Evolutionary conservation across 371 early-diverging fungal species (phyloP), one percentile per base, ranked within the genome.

Genomic region (Syncephalastrum monosporum): DNA sequence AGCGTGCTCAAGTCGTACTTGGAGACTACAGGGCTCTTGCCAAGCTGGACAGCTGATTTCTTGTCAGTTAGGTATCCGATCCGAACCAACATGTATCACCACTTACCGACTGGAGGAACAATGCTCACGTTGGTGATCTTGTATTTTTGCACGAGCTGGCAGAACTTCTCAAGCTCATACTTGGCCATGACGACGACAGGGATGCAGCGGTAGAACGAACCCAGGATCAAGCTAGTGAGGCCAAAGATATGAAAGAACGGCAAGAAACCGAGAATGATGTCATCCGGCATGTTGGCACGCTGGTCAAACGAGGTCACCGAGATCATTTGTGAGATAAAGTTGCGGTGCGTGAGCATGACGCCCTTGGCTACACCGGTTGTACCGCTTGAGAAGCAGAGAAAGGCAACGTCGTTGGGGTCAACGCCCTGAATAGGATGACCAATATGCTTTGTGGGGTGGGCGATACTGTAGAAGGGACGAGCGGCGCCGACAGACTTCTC

Each of bases 201-300:
- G 7, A 53, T 57, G 1, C 63, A 67, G 56, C 72, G 57, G 54
- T 73, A 73, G n/a, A 65, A 64, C 5, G 65, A 50, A 41, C 67
- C 63, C 0, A 74, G 42, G 0, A 75, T 38, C 12, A 78, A 41
- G 23, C 59, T 59, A 5, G 71, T 75, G 25, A 87, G 71, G n/a
- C 88, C 92, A 64, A 91, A 94, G 49, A 91, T 86, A 59, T 94
- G 94, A 67, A 82, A 94, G 55, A 90, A 87, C 1, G 93, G 93
- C 48, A 92, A 74, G 50, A 91, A 82, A 0, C 86, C 91, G 23
- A 89, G 69, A 49, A 79, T 77, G 19, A 79, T 68, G 21, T 78
- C 71, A 21, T 74, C 67, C 17, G 67, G 53, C 19, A 41, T 63
- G 24, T 52, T 29, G 21, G 57, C 61, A 33, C 57, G 55, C 7